A percentile compares a stretch with the other conserved stretches of the same genome.
Conservation (phyloP, 148 eudicot genomes). For the Spergularia marina region DNA sequence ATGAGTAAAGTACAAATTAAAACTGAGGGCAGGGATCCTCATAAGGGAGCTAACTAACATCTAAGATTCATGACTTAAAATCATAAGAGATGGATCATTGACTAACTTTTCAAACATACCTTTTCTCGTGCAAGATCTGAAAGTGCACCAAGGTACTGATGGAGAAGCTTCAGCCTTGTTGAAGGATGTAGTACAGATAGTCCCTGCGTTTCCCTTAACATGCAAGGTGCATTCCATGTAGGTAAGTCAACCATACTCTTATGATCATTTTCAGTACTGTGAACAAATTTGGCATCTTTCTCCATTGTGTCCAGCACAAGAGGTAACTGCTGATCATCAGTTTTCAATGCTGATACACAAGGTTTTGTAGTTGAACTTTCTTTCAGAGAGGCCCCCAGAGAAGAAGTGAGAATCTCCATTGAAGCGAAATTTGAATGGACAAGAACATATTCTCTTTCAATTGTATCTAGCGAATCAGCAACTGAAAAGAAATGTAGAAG, state of each 20-base stretch:
- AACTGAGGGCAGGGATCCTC: too few species aligned
- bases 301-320: conserved; percentile 20
- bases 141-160: conserved; percentile 34
- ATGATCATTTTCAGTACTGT: conserved; percentile 15
- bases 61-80: not conserved
- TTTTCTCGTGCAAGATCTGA: conserved; percentile 43
- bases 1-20: too few species aligned
- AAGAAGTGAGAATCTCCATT: conserved; percentile 44
- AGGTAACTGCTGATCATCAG: conserved; percentile 22
- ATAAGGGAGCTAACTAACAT: not conserved
- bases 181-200: conserved; percentile 36
- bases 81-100: not conserved
- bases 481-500: conserved; percentile 25
- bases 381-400: conserved; percentile 39
- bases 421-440: conserved; percentile 54
- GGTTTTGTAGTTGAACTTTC: conserved; percentile 32
- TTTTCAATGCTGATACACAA: conserved; percentile 27
- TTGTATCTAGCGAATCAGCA: conserved; percentile 43
- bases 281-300: conserved; percentile 14
- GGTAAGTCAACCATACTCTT: conserved; percentile 19
- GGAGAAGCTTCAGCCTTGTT: conserved; percentile 41
- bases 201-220: conserved; percentile 30
- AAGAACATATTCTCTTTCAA: conserved; percentile 45
- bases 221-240: conserved; percentile 23
- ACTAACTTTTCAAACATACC: conserved; percentile 27